phyloP scores from a whole-genome alignment of 2,329 filamentous ascomycete species.

The Teratosphaeriaceae sp. region DNA sequence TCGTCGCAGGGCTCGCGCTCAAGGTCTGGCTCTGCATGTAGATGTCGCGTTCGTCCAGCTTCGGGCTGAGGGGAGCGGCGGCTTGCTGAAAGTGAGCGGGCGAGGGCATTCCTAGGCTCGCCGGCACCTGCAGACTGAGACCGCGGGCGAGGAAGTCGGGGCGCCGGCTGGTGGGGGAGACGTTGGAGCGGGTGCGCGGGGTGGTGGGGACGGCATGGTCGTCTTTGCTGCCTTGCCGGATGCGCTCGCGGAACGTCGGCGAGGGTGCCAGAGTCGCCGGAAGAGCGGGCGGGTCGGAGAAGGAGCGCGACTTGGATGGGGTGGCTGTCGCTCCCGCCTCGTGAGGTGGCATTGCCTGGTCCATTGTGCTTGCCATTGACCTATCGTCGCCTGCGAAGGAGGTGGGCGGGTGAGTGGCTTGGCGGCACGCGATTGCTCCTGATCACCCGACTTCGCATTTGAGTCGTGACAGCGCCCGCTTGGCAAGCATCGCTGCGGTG shows the following conservation, averaged over 20 bases:
- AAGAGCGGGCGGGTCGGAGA: conserved; percentile 36
- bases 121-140: conserved; percentile 64
- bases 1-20: conserved; percentile 64
- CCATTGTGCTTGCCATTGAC: background rate
- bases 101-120: conserved; percentile 40
- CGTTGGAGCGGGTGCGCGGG: conserved; percentile 37
- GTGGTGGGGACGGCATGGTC: conserved; percentile 36
- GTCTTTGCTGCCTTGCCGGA: conserved; percentile 31
- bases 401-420: too few species aligned
- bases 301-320: conserved; percentile 34
- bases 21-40: conserved; percentile 36
- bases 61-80: conserved; percentile 14
- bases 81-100: conserved; percentile 10
- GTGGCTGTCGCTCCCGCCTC: background rate
- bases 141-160: conserved; percentile 57
- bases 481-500: too few species aligned
- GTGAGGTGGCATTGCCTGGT: background rate
- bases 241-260: conserved; percentile 38
- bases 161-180: conserved; percentile 48
- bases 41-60: conserved; percentile 33
- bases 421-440: too few species aligned
- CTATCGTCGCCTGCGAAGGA: too few species aligned
- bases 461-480: too few species aligned
- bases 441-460: too few species aligned
- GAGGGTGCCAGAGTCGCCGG: conserved; percentile 34